Evolutionary conservation across 345 rosid genomes (phyloP).

Genomic region (Citrus medica): DNA sequence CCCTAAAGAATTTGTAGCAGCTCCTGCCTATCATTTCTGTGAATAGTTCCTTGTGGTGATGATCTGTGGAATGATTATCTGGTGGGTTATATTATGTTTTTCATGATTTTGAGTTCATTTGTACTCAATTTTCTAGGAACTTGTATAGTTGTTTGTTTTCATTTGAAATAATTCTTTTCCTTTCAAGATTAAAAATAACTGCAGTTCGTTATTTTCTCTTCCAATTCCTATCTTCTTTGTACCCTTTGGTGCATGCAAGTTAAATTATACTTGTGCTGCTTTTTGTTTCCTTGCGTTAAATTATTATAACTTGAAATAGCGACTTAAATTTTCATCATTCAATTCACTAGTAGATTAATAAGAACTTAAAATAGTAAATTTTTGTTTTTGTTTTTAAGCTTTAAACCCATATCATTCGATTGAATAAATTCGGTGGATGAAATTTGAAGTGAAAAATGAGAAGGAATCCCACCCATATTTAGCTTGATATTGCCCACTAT

Average conservation of each 20-base stretch:
- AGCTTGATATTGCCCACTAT: too few species aligned
- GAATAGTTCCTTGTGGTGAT: too few species aligned
- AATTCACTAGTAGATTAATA: too few species aligned
- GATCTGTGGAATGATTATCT: not conserved
- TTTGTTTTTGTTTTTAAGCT: too few species aligned
- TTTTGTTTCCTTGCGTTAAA: not conserved
- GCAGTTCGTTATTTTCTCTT: not conserved
- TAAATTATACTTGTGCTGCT: not conserved
- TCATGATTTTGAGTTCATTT: not conserved
- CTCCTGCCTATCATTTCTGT: too few species aligned
- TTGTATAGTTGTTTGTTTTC: not conserved
- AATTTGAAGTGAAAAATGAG: too few species aligned
- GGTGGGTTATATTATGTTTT: not conserved
- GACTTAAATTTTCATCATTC: too few species aligned
- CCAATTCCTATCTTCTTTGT: not conserved
- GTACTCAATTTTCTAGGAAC: not conserved
- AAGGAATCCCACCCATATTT: too few species aligned
- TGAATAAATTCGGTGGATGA: too few species aligned
- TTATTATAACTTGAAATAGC: not conserved
- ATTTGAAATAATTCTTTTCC: not conserved
- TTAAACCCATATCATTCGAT: too few species aligned
- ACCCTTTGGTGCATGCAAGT: not conserved
- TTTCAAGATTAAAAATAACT: not conserved
- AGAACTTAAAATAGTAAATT: too few species aligned
- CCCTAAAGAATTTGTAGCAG: too few species aligned